Percentiles rank a stretch among this genome's conserved stretches.
Evolutionary conservation across 345 rosid species (phyloP).

Genomic region (Populus euphratica): DNA sequence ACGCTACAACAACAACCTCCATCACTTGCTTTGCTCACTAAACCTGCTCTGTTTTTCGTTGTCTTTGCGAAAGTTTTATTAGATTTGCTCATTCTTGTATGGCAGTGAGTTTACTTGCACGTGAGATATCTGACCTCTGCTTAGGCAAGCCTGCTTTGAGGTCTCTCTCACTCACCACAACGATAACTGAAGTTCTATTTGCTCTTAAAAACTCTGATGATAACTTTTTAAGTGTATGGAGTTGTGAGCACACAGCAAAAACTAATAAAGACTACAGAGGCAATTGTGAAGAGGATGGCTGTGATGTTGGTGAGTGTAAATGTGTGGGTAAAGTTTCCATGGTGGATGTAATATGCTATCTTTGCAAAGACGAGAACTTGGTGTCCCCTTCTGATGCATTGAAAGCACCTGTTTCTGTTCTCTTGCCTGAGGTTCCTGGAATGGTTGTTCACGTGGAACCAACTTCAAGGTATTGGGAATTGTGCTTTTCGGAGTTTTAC

Average conservation of each 20-base stretch:
- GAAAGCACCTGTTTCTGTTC: constrained; percentile 56
- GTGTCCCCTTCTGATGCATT: constrained; percentile 52
- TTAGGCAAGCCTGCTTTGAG: constrained; percentile 87
- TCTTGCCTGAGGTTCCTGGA: constrained; percentile 43
- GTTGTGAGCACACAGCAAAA: constrained; percentile 42
- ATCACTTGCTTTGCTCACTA: neutral
- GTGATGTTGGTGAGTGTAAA: constrained; percentile 33
- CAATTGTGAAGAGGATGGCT: neutral
- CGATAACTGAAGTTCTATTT: constrained; percentile 52
- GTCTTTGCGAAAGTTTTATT: neutral
- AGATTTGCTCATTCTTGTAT: constrained; percentile 34
- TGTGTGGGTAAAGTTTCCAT: constrained; percentile 85
- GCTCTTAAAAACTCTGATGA: constrained; percentile 62
- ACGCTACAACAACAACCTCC: neutral
- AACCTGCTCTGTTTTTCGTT: neutral
- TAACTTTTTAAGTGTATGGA: constrained; percentile 68
- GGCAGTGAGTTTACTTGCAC: constrained; percentile 66
- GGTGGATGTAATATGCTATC: constrained; percentile 83
- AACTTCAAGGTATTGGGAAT: constrained; percentile 52
- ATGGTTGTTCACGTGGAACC: constrained; percentile 62
- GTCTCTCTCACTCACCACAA: constrained; percentile 50
- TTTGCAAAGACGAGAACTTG: constrained; percentile 50
- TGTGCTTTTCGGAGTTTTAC: neutral
- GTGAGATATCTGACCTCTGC: constrained; percentile 80
- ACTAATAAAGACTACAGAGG: neutral